Base-by-base conservation (phyloP, 2,329 filamentous ascomycete species). In the Zalaria obscura region DNA sequence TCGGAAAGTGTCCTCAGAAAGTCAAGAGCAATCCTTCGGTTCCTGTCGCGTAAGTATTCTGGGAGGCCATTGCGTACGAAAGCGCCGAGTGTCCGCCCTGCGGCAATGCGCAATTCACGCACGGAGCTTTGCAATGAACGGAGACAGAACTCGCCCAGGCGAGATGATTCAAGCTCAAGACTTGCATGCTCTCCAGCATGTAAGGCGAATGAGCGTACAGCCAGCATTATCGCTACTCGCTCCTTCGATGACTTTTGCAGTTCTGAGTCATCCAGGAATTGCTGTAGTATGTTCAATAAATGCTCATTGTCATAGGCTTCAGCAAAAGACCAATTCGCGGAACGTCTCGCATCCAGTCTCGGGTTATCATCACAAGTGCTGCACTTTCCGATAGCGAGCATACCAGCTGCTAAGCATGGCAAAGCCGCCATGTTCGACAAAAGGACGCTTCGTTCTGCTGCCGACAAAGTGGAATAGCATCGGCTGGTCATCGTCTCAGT, bases 21-120 rank as follows among this genome's bases (percentile, higher is more conserved):
- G 27, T 80, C 74, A 5, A 95, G 67, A 1, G 76, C 75, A 43
- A 76, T 75, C 39, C 79, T 72, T 42, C 83, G 74, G 51, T 95
- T 91, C 41, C 68, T 72, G 31, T 66, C 61, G 4, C 72, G 61
- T 3, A 77, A 56, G 31, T 68, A 63, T 34, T 59, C 53, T 10
- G 68, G 59, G 32, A 74, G 51, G 40, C 62, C 56, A 35, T 66
- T 59, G 40, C 68, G 66, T 31, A 88, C 62, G 56, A 91, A 93
- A 0, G 70, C 65, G 38, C 77, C 68, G 26, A 89, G 57, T 0
- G 79, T 76, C 45, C 75, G 72, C 68, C 81, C 83, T 44, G 88
- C 83, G 32, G 81, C 81, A 51, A 95, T 75, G 28, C 89, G 78
- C 27, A 96, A 66, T 57, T 96, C 91, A 54, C 89, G 75, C 18